phyloP scores from a whole-genome alignment of 371 early-diverging fungal species.

The Apophysomyces trapeziformis region DNA sequence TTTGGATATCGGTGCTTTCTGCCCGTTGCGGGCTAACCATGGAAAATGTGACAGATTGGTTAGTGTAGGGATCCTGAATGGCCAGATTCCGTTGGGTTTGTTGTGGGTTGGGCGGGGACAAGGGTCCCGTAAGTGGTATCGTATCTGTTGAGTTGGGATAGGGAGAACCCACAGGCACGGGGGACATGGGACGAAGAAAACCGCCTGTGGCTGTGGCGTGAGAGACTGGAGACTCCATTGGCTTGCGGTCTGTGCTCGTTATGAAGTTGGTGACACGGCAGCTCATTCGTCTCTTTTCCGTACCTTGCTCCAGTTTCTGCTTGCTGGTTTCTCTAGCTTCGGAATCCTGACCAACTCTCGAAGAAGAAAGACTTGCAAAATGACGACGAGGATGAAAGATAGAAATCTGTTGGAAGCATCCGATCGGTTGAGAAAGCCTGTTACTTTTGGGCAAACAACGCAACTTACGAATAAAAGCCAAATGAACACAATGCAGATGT shows the following conservation, averaged over 20 bases:
- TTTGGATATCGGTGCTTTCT: background rate
- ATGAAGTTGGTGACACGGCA: slow-evolving; percentile 29
- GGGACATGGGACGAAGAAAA: slow-evolving; percentile 47
- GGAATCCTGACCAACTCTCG: slow-evolving; percentile 11
- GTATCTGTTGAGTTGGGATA: slow-evolving; percentile 25
- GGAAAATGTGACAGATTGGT: slow-evolving; percentile 42
- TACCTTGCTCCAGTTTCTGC: background rate
- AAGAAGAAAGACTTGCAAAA: background rate
- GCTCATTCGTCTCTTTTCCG: slow-evolving; percentile 3
- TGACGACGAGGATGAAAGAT: slow-evolving; percentile 50
- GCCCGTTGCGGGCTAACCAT: slow-evolving; percentile 30
- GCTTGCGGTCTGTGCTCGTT: slow-evolving; percentile 9
- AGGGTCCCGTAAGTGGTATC: slow-evolving; percentile 28
- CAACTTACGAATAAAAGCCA: slow-evolving; percentile 27
- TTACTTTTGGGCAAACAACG: background rate
- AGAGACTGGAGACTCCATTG: background rate
- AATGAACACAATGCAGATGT: slow-evolving; percentile 33
- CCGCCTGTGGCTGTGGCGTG: slow-evolving; percentile 19
- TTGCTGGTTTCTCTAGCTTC: slow-evolving; percentile 3
- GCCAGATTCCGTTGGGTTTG: slow-evolving; percentile 24
- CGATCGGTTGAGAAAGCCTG: too few relatives aligned
- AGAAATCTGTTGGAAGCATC: slow-evolving; percentile 29
- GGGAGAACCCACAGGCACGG: slow-evolving; percentile 38
- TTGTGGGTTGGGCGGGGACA: slow-evolving; percentile 22
- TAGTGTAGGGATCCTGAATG: slow-evolving; percentile 44